Evolutionary conservation across 192 early-diverging fungal species (phyloP), one percentile per base, ranked within the genome.

Genomic region (Entophlyctis luteolus): DNA sequence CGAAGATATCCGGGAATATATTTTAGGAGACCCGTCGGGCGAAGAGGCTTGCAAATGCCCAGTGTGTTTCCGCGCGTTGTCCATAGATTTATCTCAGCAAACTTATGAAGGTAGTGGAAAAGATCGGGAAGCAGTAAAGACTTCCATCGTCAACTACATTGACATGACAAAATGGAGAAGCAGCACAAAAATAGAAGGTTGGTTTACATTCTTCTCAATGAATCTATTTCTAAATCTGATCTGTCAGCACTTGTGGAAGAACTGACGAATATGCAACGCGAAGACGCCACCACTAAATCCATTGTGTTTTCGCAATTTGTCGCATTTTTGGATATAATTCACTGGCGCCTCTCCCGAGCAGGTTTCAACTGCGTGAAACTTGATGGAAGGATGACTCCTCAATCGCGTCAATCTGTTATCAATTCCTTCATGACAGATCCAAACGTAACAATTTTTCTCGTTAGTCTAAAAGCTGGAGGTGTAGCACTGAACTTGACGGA

Each of bases 401-500:
- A 73, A 47, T 87, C 91, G 70, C 83, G 91, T 35, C 85, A 87
- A 14, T 59, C 70, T 5, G 73, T 79, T 22, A 79, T 79, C 59
- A 48, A 72, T 6, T 34, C 79, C 37, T 94, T 96, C 70, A 86
- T 86, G 77, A 90, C 84, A 25, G 86, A 90, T 10, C 88, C 91
- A 0, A 84, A 80, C 48, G 86, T 90, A 50, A 94, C 91, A 0
- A 90, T 97, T 23, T 97, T 97, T 62, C 72, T 97, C 28, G 89
- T 95, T 36, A 89, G 86, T 47, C 73, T 97, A 10, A 97, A 97
- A 69, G 93, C 93, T 39, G 94, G 93, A 25, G 93, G 93, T 23
- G 90, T 95, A 2, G 94, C 93, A 0, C 75, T 97, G 48, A 97
- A 97, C 59, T 75, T 97, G 49, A 97, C 92, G 2, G 92, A 94